A percentile compares a stretch with the other conserved stretches of the same genome.
These are phyloP conservation scores for Helicosporidium sp. DNA, from an alignment of 139 green algal genomes.

Conservation along the genomic window DNA sequence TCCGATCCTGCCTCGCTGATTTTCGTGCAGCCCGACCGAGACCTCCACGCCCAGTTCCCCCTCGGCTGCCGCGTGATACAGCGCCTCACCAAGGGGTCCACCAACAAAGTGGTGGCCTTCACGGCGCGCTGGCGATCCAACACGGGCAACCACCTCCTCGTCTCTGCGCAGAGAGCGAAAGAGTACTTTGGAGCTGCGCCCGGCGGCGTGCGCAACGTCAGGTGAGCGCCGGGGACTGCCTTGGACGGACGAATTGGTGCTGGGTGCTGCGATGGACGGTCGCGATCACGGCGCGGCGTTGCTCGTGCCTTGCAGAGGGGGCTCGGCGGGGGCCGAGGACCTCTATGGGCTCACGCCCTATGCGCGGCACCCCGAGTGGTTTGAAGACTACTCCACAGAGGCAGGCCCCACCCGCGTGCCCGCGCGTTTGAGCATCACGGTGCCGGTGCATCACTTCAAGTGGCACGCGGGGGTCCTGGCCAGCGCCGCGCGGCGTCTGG, in stretches of 20 bases:
- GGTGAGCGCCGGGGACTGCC: neutral
- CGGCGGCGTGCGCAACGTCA: neutral
- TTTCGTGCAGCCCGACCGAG: neutral
- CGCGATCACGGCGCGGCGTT: too few species aligned
- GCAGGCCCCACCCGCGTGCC: too few species aligned
- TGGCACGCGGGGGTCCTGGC: slow-evolving; percentile 3
- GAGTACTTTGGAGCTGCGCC: slow-evolving; percentile 1
- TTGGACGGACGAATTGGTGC: neutral
- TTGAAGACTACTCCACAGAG: too few species aligned
- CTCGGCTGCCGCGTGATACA: slow-evolving; percentile 2
- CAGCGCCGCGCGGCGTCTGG: neutral
- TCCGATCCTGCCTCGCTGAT: too few species aligned
- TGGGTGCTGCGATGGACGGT: too few species aligned
- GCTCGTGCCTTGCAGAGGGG: neutral
- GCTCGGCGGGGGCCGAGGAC: neutral
- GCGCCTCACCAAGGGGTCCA: neutral
- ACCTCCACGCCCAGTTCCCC: slow-evolving; percentile 1
- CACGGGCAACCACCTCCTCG: slow-evolving; percentile 4
- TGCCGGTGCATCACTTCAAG: slow-evolving; percentile 4
- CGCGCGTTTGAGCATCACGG: too few species aligned
- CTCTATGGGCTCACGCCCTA: slow-evolving; percentile 2
- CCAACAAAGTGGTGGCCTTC: neutral
- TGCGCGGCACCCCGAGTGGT: neutral
- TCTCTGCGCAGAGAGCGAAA: neutral
- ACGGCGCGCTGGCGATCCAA: slow-evolving; percentile 3